Evolutionary conservation across 306 rosid species (phyloP), one percentile per base, ranked within the genome.

Genomic region (Cucurbita moschata): DNA sequence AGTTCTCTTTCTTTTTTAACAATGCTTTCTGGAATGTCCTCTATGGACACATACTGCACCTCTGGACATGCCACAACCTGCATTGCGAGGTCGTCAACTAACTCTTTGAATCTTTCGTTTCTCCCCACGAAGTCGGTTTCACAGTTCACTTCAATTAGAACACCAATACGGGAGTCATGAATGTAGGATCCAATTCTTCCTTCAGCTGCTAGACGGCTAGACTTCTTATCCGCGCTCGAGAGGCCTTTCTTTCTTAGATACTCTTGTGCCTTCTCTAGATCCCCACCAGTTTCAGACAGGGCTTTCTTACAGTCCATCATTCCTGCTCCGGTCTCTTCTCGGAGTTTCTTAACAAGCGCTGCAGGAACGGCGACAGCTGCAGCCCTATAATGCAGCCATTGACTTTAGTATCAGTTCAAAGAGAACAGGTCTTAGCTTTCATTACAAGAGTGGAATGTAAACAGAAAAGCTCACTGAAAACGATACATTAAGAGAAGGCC

Each of bases 281-380:
- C 97, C n/a, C 96, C 97, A 79, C 87, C 96, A 11, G 93, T 85
- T 86, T 89, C 99, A 38, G 99, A 81, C 58, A 91, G 93, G 75
- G 96, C 97, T 84, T 87, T 95, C 96, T 95, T 95, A 78, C 99
- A 95, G 79, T 95, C 97, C 97, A 95, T 95, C 99, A 95, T 95
- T 76, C 97, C 99, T 5, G 96, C 99, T 80, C 96, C 99, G 5
- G 97, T 89, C 85, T 95, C 99, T 70, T 91, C 97, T 21, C 99
- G 82, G 55, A 95, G 80, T 77, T 91, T 91, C 79, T 95, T 95
- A 72, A 89, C 99, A 86, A 95, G 82, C 61, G 86, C 74, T 0
- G 97, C 96, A 5, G 97, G 90, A 63, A 95, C 67, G 2, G 82
- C 63, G n/a, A 83, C 88, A n/a, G 87, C 72, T 68, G 90, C 50